Percentiles rank a stretch among this genome's conserved stretches.
These are phyloP conservation scores for Aurantiochytrium sp. DNA, from an alignment of 108 stramenopile genomes.

Conservation along the genomic window DNA sequence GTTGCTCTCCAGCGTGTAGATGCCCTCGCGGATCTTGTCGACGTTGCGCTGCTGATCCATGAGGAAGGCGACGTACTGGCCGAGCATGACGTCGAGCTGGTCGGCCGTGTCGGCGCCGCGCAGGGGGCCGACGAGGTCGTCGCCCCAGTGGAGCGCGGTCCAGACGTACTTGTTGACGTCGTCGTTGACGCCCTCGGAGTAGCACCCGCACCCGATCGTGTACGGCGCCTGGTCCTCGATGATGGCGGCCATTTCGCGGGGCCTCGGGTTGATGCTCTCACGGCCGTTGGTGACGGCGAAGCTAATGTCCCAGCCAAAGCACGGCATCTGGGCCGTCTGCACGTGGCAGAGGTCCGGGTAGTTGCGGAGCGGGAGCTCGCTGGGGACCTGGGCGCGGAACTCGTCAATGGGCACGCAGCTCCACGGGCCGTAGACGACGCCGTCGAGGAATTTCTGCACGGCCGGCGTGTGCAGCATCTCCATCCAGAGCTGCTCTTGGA, in stretches of 20 bases:
- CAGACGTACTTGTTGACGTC: slow-evolving; percentile 21
- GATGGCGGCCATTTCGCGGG: slow-evolving; percentile 17
- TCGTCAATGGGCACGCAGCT: neutral
- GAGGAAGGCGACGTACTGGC: neutral
- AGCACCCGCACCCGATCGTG: slow-evolving; percentile 19
- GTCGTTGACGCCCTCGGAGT: slow-evolving; percentile 27
- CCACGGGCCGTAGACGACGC: slow-evolving; percentile 29
- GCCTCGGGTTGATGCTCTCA: slow-evolving; percentile 15
- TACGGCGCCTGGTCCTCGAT: slow-evolving; percentile 13
- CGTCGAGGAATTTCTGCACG: neutral
- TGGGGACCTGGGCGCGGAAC: neutral
- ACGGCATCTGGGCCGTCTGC: slow-evolving; percentile 1
- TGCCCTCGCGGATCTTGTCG: neutral
- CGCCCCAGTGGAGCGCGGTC: neutral
- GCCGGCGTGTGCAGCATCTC: neutral
- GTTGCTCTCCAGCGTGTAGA: neutral
- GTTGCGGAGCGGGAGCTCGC: neutral
- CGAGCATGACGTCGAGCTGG: neutral
- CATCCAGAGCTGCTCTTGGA: slow-evolving; percentile 22
- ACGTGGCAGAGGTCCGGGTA: slow-evolving; percentile 24
- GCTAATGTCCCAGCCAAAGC: neutral
- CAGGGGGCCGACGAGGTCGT: neutral
- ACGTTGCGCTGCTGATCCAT: slow-evolving; percentile 8
- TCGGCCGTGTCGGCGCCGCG: neutral
- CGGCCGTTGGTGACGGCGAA: slow-evolving; percentile 21